Base-by-base conservation (phyloP, 73 alveolate species). In the Breviolum minutum region DNA sequence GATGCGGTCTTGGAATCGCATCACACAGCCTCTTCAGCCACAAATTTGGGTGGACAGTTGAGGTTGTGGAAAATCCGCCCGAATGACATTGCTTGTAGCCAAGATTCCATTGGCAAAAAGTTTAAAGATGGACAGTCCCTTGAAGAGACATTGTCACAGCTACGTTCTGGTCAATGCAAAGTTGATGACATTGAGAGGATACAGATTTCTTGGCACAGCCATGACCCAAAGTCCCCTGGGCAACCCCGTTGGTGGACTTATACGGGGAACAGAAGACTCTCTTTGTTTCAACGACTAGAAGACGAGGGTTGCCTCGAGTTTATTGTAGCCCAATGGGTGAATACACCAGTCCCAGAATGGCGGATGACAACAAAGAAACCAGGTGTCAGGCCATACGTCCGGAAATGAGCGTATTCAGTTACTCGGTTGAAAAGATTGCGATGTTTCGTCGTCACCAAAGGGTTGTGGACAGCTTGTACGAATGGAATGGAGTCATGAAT, bases 181-280 rank as follows among this genome's bases (percentile, higher is more conserved):
- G 29, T 90, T 26, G 97, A 90, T 0, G 97, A 90, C 70, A 90
- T 90, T 32, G 97, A 90, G 97, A 70, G 73, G 84, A 90, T 90
- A 87, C 70, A 73, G 70, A 73, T 90, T 63, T 71, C 97, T 8
- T 90, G 97, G 97, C 97, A 90, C 62, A 48, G 79, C 79, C 97
- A 90, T 40, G 54, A 13, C 32, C 4, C 7, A 60, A 61, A 22
- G 40, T 70, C 97, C 2, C 89, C 97, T 8, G 96, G 86, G 32
- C 20, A 60, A 48, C 87, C 97, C 1, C 87, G 97, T 26, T 90
- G 97, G 97, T 90, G 97, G 97, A 90, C 89, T 20, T 90, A 70
- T 64, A 90, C 97, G 77, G 97, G 97, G 66, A 90, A 90, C 40
- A 60, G 97, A 27, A 19, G 97, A 40, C 80, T 87, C n/a, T 66